Base-by-base conservation (phyloP, 2,329 filamentous ascomycete species). In the Drechslera avenae region DNA sequence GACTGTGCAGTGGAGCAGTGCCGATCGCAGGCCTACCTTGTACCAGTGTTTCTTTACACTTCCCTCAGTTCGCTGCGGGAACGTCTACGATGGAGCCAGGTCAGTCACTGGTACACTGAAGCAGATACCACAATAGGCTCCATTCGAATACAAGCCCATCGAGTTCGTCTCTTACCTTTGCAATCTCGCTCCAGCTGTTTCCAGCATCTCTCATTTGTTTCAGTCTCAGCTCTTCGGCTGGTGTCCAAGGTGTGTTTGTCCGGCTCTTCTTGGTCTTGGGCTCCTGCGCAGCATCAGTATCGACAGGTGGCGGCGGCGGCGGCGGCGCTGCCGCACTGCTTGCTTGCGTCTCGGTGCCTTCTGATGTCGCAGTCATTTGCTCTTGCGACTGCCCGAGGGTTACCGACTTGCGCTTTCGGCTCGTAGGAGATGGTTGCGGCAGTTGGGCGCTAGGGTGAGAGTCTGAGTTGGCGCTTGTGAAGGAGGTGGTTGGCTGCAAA, bases 1-100 rank as follows among this genome's bases (percentile, higher is more conserved):
- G 50, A 17, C 48, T 31, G 32, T 34, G 47, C 46, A 50, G 50
- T 54, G 54, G 50, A 61, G 61, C 42, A 36, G 46, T 36, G 16
- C 19, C 23, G 41, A 28, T 40, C 23, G 33, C 45, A 39, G 40
- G 59, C 76, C 48, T 79, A 91, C 90, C 83, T 97, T 97, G 76
- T 99, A 97, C 93, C 94, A 99, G 74, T 99, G 94, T 78, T 97
- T 99, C 82, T 97, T 99, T 17, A 99, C 94, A 68, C 92, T 97
- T 6, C 94, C 94, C 77, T 99, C 94, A 34, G 94, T 99, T 67
- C 94, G 84, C 18, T 86, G 87, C 9, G 94, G 93, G 72, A 99
- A 99, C 2, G 89, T 92, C 90, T 95, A 60, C 13, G 9, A 36
- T 16, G 35, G 28, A 48, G n/a, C 37, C 37, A 34, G 39, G 57